Evolutionary conservation across 768 basidiomycete species (phyloP).

Genomic region (Russula sp.): DNA sequence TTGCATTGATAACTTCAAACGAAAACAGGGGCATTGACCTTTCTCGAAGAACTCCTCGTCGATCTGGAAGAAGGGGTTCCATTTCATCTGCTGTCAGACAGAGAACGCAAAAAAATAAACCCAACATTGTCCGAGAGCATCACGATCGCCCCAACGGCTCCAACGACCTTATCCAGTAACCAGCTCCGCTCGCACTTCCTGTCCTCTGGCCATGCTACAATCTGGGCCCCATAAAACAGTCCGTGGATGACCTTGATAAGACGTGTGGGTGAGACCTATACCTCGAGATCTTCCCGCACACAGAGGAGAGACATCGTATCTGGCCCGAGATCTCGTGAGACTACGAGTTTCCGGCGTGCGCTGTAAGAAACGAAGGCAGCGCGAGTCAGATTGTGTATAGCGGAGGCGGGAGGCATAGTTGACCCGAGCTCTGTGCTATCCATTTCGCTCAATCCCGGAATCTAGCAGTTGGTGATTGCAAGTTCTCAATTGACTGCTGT

Average conservation of each 20-base stretch:
- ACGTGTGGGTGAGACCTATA: conserved; percentile 24
- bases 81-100: conserved; percentile 14
- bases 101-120: conserved; percentile 1
- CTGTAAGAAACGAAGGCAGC: neutral
- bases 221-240: conserved; percentile 27
- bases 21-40: conserved; percentile 29
- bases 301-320: conserved; percentile 55
- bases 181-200: conserved; percentile 53
- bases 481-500: neutral
- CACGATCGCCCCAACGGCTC: conserved; percentile 51
- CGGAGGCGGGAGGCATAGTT: neutral
- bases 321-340: conserved; percentile 55
- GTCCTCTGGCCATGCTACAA: conserved; percentile 51
- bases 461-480: neutral
- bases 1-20: neutral
- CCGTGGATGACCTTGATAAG: neutral
- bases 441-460: neutral
- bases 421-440: neutral
- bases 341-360: conserved; percentile 41
- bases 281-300: conserved; percentile 49
- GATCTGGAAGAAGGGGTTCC: conserved; percentile 39
- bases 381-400: conserved; percentile 2
- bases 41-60: conserved; percentile 66
- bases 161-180: conserved; percentile 67
- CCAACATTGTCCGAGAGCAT: conserved; percentile 68